These are phyloP conservation scores for Amanita brunnescens DNA, from an alignment of 768 basidiomycete species.

Conservation along the genomic window DNA sequence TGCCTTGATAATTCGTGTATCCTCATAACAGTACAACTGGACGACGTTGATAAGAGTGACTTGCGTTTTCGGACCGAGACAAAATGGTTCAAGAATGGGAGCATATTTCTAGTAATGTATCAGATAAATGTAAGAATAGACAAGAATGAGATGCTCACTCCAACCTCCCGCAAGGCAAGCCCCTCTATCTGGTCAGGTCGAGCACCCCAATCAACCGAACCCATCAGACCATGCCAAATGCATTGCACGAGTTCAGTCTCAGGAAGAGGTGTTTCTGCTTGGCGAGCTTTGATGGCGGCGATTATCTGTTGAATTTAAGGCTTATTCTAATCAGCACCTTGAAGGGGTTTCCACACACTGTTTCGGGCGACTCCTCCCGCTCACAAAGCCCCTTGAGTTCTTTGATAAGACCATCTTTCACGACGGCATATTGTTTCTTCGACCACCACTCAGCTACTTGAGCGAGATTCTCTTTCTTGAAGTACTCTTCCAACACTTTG, in stretches of 20 bases:
- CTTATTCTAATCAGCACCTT: slow-evolving; percentile 6
- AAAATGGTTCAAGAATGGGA: slow-evolving; percentile 86
- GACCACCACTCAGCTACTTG: slow-evolving; percentile 91
- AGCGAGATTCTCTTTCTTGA: slow-evolving; percentile 69
- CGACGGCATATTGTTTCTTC: slow-evolving; percentile 78
- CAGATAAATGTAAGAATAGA: background rate
- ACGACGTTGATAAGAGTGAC: slow-evolving; percentile 92
- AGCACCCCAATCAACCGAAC: slow-evolving; percentile 80
- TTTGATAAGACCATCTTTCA: slow-evolving; percentile 68
- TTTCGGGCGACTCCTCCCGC: slow-evolving; percentile 57
- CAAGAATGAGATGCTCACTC: slow-evolving; percentile 39
- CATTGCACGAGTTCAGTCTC: slow-evolving; percentile 80
- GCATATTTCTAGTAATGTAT: slow-evolving; percentile 59
- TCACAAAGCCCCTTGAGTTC: slow-evolving; percentile 65
- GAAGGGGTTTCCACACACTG: slow-evolving; percentile 36
- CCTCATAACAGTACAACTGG: slow-evolving; percentile 94
- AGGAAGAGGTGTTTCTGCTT: slow-evolving; percentile 75
- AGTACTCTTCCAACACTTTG: slow-evolving; percentile 74
- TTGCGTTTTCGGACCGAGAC: slow-evolving; percentile 79
- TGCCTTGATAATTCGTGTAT: slow-evolving; percentile 88
- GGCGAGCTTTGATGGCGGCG: slow-evolving; percentile 56
- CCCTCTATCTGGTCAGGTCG: slow-evolving; percentile 89
- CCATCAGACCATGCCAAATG: slow-evolving; percentile 90
- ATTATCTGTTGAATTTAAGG: slow-evolving; percentile 51
- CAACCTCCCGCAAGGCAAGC: slow-evolving; percentile 80